phyloP scores from a whole-genome alignment of 345 rosid genomes.

The Anacardium occidentale region DNA sequence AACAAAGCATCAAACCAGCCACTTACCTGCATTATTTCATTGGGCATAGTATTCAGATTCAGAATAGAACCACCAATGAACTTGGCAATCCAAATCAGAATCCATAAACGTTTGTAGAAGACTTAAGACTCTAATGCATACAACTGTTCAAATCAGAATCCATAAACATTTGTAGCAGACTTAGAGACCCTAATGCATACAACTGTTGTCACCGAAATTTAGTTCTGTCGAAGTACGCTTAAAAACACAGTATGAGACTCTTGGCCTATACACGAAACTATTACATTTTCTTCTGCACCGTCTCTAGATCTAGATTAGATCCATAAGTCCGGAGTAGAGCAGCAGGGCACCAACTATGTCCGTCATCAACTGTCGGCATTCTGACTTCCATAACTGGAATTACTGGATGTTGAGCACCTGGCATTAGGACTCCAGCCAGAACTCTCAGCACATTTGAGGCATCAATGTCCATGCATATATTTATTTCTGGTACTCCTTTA shows the following conservation, averaged over 20 bases:
- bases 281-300: slow-evolving; percentile 55
- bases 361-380: slow-evolving; percentile 89
- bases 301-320: slow-evolving; percentile 52
- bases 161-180: no score
- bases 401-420: slow-evolving; percentile 53
- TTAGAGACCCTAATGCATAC: not conserved
- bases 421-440: slow-evolving; percentile 63
- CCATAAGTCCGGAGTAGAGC: slow-evolving; percentile 62
- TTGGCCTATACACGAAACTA: not conserved
- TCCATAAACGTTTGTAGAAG: not conserved
- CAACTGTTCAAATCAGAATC: no score
- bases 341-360: slow-evolving; percentile 81
- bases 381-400: slow-evolving; percentile 78
- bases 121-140: no score
- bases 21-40: not conserved
- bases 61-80: not conserved
- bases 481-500: slow-evolving; percentile 80
- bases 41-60: not conserved
- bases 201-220: not conserved
- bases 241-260: not conserved
- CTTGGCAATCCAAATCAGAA: not conserved
- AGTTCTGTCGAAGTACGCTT: not conserved
- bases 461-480: slow-evolving; percentile 88
- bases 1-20: not conserved
- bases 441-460: slow-evolving; percentile 62